Base-by-base conservation (phyloP, 495 filamentous ascomycete species). In the Cercophora samala region DNA sequence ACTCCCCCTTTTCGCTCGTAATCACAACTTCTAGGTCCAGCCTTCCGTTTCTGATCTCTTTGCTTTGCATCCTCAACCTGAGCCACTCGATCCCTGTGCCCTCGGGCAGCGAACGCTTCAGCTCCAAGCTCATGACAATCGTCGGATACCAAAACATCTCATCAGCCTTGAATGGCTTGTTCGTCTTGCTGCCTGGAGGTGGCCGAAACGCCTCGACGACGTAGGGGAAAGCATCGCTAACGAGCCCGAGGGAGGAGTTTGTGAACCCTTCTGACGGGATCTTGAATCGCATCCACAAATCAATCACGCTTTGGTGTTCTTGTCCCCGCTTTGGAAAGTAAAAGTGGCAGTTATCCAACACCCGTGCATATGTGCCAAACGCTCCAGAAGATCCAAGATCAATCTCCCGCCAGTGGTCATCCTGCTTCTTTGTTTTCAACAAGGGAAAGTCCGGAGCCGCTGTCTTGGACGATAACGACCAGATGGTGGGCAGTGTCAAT, bases 121-220 rank as follows among this genome's bases (percentile, higher is more conserved):
- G 76, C 68, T 92, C 89, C 25, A 92, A 66, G 67, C 87, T 88
- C 75, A 92, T 75, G 22, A 89, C 81, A 18, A 95, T 76, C 3
- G 91, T 96, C 0, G 91, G 91, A 78, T 93, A 94, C 92, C 92
- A 94, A 70, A 80, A 84, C 37, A 59, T 46, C 0, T 54, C 54
- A 29, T 66, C 64, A 1, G 54, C 55, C 18, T 42, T 24, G 23
- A 72, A 75, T 6, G 67, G 59, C 65, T 26, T 68, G 11, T 46
- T 9, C 1, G 37, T 46, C 13, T 46, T 13, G 55, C 23, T 53
- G n/a, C 60, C 18, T 17, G 26, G 54, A 13, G 62, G 17, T 6
- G 74, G 73, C 5, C 73, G 63, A 29, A 72, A 69, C 19, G 66
- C 64, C 58, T 76, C 73, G 13, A 76, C 67, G 21, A 73, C 58